phyloP scores from a whole-genome alignment of 129 eudicot species.

The Flaveria linearis region DNA sequence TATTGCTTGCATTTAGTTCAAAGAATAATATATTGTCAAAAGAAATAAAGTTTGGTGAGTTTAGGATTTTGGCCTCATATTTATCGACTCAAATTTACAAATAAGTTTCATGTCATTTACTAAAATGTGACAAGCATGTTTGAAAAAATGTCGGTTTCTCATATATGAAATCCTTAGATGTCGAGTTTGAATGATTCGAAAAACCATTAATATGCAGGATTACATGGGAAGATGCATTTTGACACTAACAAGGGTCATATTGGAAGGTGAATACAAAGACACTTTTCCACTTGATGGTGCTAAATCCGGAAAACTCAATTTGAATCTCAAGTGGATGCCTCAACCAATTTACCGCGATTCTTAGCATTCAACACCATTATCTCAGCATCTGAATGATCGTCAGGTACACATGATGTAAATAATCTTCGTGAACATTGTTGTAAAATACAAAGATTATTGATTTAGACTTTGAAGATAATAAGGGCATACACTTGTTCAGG shows the following conservation, averaged over 20 bases:
- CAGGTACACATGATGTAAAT: constrained; percentile 33
- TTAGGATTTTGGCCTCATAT: too few relatives aligned
- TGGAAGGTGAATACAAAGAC: constrained; percentile 88
- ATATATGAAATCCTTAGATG: neutral
- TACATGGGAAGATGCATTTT: constrained; percentile 91
- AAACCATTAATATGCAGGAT: constrained; percentile 51
- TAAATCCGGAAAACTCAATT: constrained; percentile 69
- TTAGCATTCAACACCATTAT: constrained; percentile 24
- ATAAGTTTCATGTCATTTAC: too few relatives aligned
- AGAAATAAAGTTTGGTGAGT: too few relatives aligned
- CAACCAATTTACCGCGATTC: constrained; percentile 78
- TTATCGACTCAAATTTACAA: too few relatives aligned
- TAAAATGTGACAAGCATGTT: too few relatives aligned
- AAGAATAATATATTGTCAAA: neutral
- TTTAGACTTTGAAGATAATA: constrained; percentile 27
- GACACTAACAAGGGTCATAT: constrained; percentile 86
- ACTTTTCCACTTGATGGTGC: constrained; percentile 80
- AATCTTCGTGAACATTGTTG: constrained; percentile 35
- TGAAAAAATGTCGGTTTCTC: neutral
- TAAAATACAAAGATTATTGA: constrained; percentile 31
- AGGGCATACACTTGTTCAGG: constrained; percentile 24
- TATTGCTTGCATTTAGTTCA: too few relatives aligned
- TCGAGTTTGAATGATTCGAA: neutral
- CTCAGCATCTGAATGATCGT: neutral
- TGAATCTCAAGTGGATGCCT: constrained; percentile 83